These are phyloP conservation scores for Alternaria hordeiaustralica DNA, from an alignment of 2,329 filamentous ascomycete genomes.

Conservation along the genomic window DNA sequence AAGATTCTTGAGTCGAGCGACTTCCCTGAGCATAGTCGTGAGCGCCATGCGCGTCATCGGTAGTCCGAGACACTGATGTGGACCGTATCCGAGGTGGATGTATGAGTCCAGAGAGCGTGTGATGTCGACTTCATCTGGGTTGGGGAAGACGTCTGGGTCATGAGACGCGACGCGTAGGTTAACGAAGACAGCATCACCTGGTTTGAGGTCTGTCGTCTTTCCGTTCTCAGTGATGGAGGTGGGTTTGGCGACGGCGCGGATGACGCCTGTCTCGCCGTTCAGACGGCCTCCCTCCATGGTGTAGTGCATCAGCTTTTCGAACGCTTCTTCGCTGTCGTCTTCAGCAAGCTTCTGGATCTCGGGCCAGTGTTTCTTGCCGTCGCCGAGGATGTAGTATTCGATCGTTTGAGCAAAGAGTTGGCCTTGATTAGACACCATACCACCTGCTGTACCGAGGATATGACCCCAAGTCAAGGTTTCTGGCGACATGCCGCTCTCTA, in stretches of 20 bases:
- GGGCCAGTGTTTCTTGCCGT: constrained; percentile 56
- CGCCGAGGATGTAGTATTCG: constrained; percentile 62
- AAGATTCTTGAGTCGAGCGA: constrained; percentile 50
- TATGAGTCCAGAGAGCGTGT: constrained; percentile 51
- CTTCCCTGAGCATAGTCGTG: constrained; percentile 55
- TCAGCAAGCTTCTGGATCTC: constrained; percentile 57
- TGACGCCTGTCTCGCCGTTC: constrained; percentile 52
- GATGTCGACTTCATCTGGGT: constrained; percentile 50
- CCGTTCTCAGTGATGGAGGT: constrained; percentile 44
- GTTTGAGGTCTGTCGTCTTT: constrained; percentile 39
- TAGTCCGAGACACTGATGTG: constrained; percentile 53
- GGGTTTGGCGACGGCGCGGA: constrained; percentile 45
- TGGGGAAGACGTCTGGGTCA: constrained; percentile 50
- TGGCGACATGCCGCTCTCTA: constrained; percentile 54
- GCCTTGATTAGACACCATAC: constrained; percentile 62
- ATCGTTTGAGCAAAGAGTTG: constrained; percentile 64
- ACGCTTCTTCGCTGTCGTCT: constrained; percentile 50
- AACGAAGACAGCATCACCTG: constrained; percentile 51
- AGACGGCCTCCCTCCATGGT: constrained; percentile 54
- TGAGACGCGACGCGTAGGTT: constrained; percentile 52
- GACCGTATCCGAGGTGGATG: constrained; percentile 53
- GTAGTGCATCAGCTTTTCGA: constrained; percentile 60
- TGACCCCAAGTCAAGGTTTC: constrained; percentile 63
- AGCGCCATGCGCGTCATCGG: constrained; percentile 53
- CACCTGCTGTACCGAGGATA: constrained; percentile 63